Evolutionary conservation across 1,284 basidiomycete species (phyloP).

Genomic region (Jaminaea rosea): DNA sequence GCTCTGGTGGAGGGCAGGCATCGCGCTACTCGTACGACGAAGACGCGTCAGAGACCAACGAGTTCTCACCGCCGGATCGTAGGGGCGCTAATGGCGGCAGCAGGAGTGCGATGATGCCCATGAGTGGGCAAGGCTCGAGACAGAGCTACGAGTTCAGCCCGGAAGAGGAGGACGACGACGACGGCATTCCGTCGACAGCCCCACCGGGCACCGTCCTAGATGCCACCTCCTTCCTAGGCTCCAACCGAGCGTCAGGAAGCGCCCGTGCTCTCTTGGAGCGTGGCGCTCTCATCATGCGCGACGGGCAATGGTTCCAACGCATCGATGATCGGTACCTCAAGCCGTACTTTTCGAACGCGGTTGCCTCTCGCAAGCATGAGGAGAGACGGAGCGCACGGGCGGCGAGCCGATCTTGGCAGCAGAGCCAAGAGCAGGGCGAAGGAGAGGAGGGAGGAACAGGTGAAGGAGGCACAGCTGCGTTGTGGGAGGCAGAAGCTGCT

Average conservation of each 20-base stretch:
- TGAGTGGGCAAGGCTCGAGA: no score
- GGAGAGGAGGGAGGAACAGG: neutral
- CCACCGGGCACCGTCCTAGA: no score
- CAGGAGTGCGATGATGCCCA: no score
- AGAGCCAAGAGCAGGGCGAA: neutral
- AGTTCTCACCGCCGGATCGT: no score
- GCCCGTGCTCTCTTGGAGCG: conserved; percentile 21
- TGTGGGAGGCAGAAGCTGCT: neutral
- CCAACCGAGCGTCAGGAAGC: conserved; percentile 6
- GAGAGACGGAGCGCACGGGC: conserved; percentile 15
- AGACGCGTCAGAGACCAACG: no score
- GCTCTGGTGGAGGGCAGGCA: no score
- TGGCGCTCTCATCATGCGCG: conserved; percentile 48
- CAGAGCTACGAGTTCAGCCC: no score
- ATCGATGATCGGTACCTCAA: conserved; percentile 89
- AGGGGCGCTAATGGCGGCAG: no score
- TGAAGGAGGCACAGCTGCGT: neutral
- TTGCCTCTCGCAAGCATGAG: conserved; percentile 48
- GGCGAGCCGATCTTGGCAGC: conserved; percentile 1
- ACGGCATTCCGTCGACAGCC: no score
- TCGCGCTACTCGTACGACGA: no score
- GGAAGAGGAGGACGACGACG: no score
- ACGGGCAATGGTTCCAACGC: conserved; percentile 86
- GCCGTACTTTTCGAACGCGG: conserved; percentile 78
- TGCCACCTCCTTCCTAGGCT: conserved; percentile 4